These are phyloP conservation scores for Rhododendron mucronatum DNA, from an alignment of 148 eudicot genomes.

Conservation along the genomic window DNA sequence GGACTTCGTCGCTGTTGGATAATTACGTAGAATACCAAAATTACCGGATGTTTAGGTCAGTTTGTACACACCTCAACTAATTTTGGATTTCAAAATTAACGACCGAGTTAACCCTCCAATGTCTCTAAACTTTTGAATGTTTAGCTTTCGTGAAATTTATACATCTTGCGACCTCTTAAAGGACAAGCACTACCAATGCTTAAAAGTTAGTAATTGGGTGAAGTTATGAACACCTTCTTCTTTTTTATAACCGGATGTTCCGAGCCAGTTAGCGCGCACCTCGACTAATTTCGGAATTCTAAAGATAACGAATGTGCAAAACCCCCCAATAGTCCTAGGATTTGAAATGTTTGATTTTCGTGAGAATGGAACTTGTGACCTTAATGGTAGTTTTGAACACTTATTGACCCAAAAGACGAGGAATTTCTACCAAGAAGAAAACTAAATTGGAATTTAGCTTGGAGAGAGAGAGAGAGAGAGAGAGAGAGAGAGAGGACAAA, in stretches of 20 bases:
- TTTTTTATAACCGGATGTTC: no score
- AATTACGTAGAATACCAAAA: background rate
- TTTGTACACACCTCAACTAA: background rate
- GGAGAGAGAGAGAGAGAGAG: background rate
- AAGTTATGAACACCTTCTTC: background rate
- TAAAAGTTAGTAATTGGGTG: background rate
- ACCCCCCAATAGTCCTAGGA: no score
- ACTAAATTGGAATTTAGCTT: background rate
- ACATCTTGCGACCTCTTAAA: no score
- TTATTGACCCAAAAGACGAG: background rate
- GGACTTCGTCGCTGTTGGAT: background rate
- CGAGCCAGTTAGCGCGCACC: fast-evolving
- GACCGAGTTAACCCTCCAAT: no score
- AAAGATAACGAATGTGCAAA: no score
- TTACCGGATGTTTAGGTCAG: background rate
- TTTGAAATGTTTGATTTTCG: no score
- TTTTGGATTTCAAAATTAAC: background rate
- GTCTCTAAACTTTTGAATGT: background rate
- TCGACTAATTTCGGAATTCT: no score
- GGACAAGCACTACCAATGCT: no score
- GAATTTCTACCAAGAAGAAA: background rate
- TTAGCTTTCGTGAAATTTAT: no score
- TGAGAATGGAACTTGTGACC: no score
- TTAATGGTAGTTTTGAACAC: no score
- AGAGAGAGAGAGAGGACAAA: background rate